Conservation (phyloP, 331 rosid genomes). For the Quercus lobata region DNA sequence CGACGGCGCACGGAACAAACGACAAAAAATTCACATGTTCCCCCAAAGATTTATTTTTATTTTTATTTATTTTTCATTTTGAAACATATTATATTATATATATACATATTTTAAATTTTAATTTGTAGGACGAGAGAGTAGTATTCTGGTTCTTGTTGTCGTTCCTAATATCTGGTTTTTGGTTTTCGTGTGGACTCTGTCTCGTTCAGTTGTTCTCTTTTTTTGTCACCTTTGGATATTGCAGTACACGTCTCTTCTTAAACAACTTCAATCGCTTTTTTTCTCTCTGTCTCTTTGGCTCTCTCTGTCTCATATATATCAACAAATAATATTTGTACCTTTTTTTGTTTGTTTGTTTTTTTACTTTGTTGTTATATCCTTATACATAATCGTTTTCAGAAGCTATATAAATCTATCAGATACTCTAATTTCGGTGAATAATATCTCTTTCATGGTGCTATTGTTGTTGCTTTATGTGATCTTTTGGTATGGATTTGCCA, state of each 20-base stretch:
- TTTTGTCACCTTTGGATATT: constrained; percentile 7
- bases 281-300: neutral
- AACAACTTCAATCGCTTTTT: neutral
- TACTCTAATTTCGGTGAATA: constrained; percentile 3
- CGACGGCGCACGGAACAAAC: no score
- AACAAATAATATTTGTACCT: neutral
- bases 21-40: no score
- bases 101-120: no score
- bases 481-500: constrained; percentile 34
- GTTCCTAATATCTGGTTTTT: constrained; percentile 4
- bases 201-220: neutral
- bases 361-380: neutral
- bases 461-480: constrained; percentile 15
- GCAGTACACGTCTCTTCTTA: constrained; percentile 10
- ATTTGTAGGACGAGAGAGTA: neutral
- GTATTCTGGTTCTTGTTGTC: neutral
- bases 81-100: neutral
- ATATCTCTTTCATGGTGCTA: constrained; percentile 1
- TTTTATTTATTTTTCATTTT: no score
- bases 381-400: neutral
- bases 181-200: neutral
- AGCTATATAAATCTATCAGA: neutral
- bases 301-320: neutral
- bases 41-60: no score
- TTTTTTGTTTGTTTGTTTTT: neutral